Conservation (phyloP, 1,139 yeast genomes). For the Lodderomyces oxycetoniae region DNA sequence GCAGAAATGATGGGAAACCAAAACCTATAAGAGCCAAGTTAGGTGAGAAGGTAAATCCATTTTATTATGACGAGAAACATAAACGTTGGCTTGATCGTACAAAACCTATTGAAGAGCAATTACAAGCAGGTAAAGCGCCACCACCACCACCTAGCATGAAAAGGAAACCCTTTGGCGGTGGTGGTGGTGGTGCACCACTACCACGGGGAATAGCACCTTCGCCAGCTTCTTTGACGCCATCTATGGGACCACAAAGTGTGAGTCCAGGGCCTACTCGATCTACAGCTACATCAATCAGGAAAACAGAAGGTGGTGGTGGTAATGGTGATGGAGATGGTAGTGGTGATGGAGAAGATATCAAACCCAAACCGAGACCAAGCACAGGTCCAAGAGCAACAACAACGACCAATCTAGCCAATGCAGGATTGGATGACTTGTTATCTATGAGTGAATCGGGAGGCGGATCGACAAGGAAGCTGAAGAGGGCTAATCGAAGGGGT, state of each 20-base stretch:
- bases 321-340: background rate
- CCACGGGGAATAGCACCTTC: slow-evolving; percentile 10
- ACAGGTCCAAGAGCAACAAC: background rate
- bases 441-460: slow-evolving; percentile 38
- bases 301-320: background rate
- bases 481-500: slow-evolving; percentile 66
- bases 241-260: slow-evolving; percentile 2
- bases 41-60: slow-evolving; percentile 67
- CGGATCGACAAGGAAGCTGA: slow-evolving; percentile 46
- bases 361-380: slow-evolving; percentile 11
- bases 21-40: slow-evolving; percentile 80
- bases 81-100: slow-evolving; percentile 83
- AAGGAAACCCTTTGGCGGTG: slow-evolving; percentile 10
- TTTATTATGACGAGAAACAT: slow-evolving; percentile 77
- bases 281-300: slow-evolving; percentile 2
- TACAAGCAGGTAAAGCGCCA: slow-evolving; percentile 57
- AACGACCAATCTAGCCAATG: slow-evolving; percentile 30
- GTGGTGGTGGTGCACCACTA: slow-evolving; percentile 13
- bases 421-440: slow-evolving; percentile 68
- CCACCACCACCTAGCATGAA: slow-evolving; percentile 64
- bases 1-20: slow-evolving; percentile 53
- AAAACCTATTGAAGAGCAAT: slow-evolving; percentile 66
- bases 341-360: background rate
- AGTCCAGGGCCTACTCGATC: slow-evolving; percentile 5
- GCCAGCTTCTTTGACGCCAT: slow-evolving; percentile 11